Evolutionary conservation across 805 yeast species (phyloP), one percentile per base, ranked within the genome.

Genomic region (Saturnispora halmiae): DNA sequence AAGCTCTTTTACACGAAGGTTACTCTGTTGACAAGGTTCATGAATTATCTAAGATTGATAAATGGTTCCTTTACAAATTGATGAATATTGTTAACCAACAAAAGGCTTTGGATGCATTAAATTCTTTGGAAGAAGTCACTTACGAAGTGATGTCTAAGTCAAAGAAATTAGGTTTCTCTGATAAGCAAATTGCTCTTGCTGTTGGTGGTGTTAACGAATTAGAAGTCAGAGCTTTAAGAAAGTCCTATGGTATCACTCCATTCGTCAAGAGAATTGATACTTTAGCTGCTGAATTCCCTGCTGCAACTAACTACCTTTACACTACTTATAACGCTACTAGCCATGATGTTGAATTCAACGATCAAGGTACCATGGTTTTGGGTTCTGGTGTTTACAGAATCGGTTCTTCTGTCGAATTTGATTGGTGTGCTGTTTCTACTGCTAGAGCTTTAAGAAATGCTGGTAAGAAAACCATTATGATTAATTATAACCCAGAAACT

Each of bases 321-420:
- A 84, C 95, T 38, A 90, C 98, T 36, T 90, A 90, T 68, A 90
- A 88, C 58, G 98, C 96, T 43, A 73, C 84, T 44, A 70, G 77
- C 43, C 80, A 79, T 50, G 98, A 90, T 63, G 80, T 90, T 36
- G 73, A 69, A 34, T 92, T 90, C 58, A 79, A 87, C 51, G 96
- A 90, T 50, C 79, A 87, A 49, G 96, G 96, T 62, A 81, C 83
- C 38, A 84, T 90, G 83, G 98, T 90, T 32, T 71, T 90, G 45
- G 97, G 97, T 51, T 87, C 96, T 4, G 98, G 98, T 73, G 98
- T 92, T 34, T 90, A 90, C 74, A 79, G 98, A 69, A 90, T 90
- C 60, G 98, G 98, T 55, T 92, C 97, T 5, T 90, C 97, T 24
- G 98, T 90, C 47, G 98, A 90, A 66, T 90, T 90, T 60, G 98